Base-by-base conservation (phyloP, 257 asterid species). In the Solanum microdontum region DNA sequence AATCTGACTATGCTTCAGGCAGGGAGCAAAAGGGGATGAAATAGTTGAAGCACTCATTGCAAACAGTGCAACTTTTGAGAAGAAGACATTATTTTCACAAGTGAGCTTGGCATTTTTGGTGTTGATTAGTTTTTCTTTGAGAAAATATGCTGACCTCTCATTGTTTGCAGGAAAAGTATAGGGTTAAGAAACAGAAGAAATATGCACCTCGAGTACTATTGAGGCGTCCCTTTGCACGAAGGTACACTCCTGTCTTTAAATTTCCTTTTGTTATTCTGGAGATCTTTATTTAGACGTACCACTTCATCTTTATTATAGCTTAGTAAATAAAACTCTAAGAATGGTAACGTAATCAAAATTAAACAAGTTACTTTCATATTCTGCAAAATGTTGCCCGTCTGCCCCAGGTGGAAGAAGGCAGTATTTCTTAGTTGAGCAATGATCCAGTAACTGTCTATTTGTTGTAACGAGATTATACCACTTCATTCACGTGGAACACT, bases 161-260 rank as follows among this genome's bases (percentile, higher is more conserved):
- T 83, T 84, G 83, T 88, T 77, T 89, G 87, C 97, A 97, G 99
- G 99, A 94, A 87, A 97, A 97, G 86, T 97, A 95, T 87, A 94
- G 95, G 86, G 92, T 95, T n/a, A 97, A 97, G 92, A 97, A 97
- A 91, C 99, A 94, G 94, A 97, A 97, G 92, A 97, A 95, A 92
- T 94, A 97, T 89, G 97, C 99, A 32, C 99, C 99, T 32, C 92
- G 92, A 90, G 98, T 97, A 87, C 98, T 97, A 66, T 82, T 95
- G 80, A 91, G 99, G 85, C 98, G 99, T 88, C 99, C 99, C 83
- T 91, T 92, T 91, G 92, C 99, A 72, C 92, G 98, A 84, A 95
- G 99, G 99, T 97, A 87, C 70, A 32, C 36, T 88, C 64, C 23
- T 43, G n/a, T 5, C 33, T 23, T 48, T 17, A 73, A 13, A 74